Evolutionary conservation across 768 basidiomycete genomes (phyloP), one percentile per base, ranked within the genome.

Genomic region (Amanita exitialis): DNA sequence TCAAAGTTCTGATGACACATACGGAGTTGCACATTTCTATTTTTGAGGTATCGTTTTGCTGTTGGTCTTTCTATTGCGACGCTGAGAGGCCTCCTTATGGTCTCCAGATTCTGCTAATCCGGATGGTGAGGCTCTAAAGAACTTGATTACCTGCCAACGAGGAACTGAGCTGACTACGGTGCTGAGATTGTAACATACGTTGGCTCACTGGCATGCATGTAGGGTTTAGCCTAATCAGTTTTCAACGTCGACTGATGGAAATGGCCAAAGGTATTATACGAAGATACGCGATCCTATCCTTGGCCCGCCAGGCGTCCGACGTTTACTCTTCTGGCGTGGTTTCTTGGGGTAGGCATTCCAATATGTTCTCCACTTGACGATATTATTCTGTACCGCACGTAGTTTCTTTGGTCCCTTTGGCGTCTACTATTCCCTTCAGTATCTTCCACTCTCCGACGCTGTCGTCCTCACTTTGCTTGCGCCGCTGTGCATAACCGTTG

Each of bases 361-460:
- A 1, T 27, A 13, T 37, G 23, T 27, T 47, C 41, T 16, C 5
- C 16, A 20, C 46, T 30, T n/a, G 9, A 20, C 5, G 10, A 15
- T 21, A 34, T 47, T 3, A 41, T 23, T 20, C 18, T 28, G n/a
- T 18, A 5, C 16, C 15, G 28, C 1, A 30, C 42, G 28, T 21
- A 88, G 84, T 3, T 93, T 89, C 61, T 75, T 88, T 47, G 83
- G 82, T 3, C 64, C 89, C 6, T 79, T 78, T 49, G 79, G 81
- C 13, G 67, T 78, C n/a, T 86, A 85, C 61, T 84, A 79, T 58
- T 79, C 86, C 1, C 66, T 90, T 8, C 73, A 80, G 62, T 87
- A 83, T 63, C 74, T 92, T 4, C 83, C 86, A 0, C 70, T 93
- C 0, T 83, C 85, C 1, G 90, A 93, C 60, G 79, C 86, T 0